These are phyloP conservation scores for Chimonanthus praecox DNA, from an alignment of 164 flowering plant species.

Conservation along the genomic window DNA sequence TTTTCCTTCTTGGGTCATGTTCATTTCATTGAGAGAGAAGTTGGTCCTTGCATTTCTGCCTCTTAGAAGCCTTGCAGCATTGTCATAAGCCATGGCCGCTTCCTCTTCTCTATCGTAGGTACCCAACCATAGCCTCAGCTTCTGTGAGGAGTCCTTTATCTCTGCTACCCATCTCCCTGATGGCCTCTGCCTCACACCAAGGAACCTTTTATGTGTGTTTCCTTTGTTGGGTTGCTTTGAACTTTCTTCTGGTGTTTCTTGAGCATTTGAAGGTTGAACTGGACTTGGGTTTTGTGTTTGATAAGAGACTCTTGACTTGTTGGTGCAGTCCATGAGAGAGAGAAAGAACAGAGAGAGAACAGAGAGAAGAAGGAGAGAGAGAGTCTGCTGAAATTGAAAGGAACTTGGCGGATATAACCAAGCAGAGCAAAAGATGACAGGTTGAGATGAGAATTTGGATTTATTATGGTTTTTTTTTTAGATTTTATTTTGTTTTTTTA, in stretches of 20 bases:
- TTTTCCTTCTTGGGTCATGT: conserved; percentile 20
- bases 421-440: too few species aligned
- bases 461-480: too few species aligned
- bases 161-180: conserved; percentile 54
- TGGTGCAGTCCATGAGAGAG: too few species aligned
- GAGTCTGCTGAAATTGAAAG: too few species aligned
- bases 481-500: too few species aligned
- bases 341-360: too few species aligned
- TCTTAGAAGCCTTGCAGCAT: conserved; percentile 45
- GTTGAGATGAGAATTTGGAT: too few species aligned
- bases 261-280: neutral
- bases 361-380: too few species aligned
- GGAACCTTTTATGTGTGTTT: conserved; percentile 17
- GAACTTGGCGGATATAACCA: too few species aligned
- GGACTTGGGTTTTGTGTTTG: neutral
- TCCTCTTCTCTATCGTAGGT: conserved; percentile 53
- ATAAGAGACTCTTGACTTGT: neutral
- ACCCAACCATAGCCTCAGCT: conserved; percentile 56
- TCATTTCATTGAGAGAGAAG: conserved; percentile 24
- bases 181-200: conserved; percentile 63
- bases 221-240: conserved; percentile 2
- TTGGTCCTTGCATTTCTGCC: conserved; percentile 58
- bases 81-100: conserved; percentile 56
- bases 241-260: neutral
- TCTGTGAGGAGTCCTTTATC: conserved; percentile 27